Conservation (phyloP, 2,329 filamentous ascomycete genomes). For the Hawksworthiomyces lignivorus region DNA sequence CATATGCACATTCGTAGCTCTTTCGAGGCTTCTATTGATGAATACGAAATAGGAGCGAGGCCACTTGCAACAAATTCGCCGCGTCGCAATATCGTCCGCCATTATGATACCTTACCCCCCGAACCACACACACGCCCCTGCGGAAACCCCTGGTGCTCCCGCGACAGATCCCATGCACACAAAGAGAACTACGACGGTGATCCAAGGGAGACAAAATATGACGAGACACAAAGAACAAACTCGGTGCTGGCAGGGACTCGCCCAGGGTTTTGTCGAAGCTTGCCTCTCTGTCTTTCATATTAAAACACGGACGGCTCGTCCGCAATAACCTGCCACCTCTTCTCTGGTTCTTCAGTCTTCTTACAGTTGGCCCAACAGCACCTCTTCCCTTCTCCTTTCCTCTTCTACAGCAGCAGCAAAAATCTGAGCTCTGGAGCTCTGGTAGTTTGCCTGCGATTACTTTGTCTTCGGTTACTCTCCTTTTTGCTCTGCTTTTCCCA, state of each 20-base stretch:
- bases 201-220: background rate
- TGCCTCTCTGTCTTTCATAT: conserved; percentile 1
- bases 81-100: no score
- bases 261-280: no score
- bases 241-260: no score
- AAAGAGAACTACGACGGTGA: conserved; percentile 4
- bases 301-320: conserved; percentile 7
- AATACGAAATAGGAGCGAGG: no score
- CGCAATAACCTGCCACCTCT: conserved; percentile 6
- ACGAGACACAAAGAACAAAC: background rate
- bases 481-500: conserved; percentile 1
- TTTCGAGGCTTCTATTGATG: no score
- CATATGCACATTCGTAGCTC: no score
- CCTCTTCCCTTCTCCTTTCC: conserved; percentile 4
- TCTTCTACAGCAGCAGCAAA: conserved; percentile 3
- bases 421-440: conserved; percentile 16
- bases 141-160: conserved; percentile 5
- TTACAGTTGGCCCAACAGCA: conserved; percentile 12
- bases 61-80: no score
- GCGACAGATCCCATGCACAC: conserved; percentile 7
- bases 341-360: conserved; percentile 14
- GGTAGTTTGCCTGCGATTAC: conserved; percentile 6
- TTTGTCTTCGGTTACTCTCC: conserved; percentile 1
- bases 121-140: no score
- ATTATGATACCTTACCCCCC: no score